Base-by-base conservation (phyloP, 1,284 basidiomycete genomes). In the Megacollybia platyphylla region DNA sequence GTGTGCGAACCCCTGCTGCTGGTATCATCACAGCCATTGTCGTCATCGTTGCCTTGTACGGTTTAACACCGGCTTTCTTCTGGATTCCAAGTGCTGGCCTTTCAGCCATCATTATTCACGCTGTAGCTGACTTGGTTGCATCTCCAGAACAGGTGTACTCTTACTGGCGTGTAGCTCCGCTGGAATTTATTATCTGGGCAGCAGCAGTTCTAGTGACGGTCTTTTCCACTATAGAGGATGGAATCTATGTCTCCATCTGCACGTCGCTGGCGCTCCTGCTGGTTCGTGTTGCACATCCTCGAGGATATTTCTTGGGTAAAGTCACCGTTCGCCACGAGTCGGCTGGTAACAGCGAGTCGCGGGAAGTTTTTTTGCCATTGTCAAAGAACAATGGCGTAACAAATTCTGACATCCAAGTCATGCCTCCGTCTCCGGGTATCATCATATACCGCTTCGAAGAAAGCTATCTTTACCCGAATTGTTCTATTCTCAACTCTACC, bases 381-480 rank as follows among this genome's bases (percentile, higher is more conserved):
- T 63, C 61, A 44, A 63, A 65, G 44, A 63, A 65, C 36, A 70
- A 73, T 46, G 68, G 77, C 35, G 67, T 88, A 43, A 74, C 76
- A 49, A 85, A 91, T 58, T 65, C 79, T 0, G 68, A 76, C 20
- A 62, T 97, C 55, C 73, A 76, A 53, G 79, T 97, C 44, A 68
- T 74, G 31, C 73, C 86, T 9, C 92, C 92, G 10, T 67, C 81
- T 11, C 85, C 90, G 2, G 94, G 96, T 34, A 73, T 97, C 42
- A 62, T 98, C 57, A 76, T 97, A 50, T 97, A 94, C 66, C 83
- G 92, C 41, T 84, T 92, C 57, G 91, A 96, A 56, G 92, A 97
- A 63, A 87, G 87, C 47, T 88, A 87, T 59, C 70, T 96, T 32
- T 98, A 93, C 64, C 93, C 94, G 40, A 98, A 97, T 64, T 82